Evolutionary conservation across 2,329 filamentous ascomycete species (phyloP).

Genomic region (Apiospora pterosperma): DNA sequence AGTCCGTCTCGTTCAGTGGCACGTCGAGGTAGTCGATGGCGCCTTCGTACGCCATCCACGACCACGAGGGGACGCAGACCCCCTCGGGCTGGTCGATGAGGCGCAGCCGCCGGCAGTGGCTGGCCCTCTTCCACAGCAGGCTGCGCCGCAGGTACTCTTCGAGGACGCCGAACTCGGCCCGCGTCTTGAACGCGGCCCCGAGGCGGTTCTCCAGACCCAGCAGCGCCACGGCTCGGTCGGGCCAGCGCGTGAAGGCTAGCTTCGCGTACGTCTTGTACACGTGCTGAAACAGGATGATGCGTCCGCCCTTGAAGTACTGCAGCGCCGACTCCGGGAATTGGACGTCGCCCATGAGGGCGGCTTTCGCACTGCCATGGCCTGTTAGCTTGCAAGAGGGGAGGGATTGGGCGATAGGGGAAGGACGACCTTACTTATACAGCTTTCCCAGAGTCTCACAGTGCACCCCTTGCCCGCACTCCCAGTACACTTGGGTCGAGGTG

Average conservation of each 20-base stretch:
- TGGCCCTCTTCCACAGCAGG: conserved; percentile 7
- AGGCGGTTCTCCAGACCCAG: conserved; percentile 8
- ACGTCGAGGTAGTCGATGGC: conserved; percentile 11
- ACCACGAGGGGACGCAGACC: conserved; percentile 7
- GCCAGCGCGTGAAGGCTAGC: conserved; percentile 4
- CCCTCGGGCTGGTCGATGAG: neutral
- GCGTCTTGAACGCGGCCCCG: neutral
- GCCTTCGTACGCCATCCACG: conserved; percentile 11
- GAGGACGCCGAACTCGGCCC: conserved; percentile 2
- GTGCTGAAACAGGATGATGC: neutral
- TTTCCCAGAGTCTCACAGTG: conserved; percentile 14
- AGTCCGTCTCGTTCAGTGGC: conserved; percentile 2
- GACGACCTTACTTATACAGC: conserved; percentile 10
- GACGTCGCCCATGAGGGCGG: conserved; percentile 9
- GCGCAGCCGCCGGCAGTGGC: neutral
- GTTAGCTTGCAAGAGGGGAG: neutral
- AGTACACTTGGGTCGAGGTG: conserved; percentile 22
- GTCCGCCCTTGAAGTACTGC: conserved; percentile 2
- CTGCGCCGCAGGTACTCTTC: neutral
- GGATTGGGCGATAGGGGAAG: neutral
- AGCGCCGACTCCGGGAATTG: conserved; percentile 2
- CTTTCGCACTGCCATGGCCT: neutral
- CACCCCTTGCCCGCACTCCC: conserved; percentile 18
- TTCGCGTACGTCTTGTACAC: conserved; percentile 6
- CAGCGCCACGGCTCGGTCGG: conserved; percentile 8